Evolutionary conservation across 306 rosid species (phyloP), one percentile per base, ranked within the genome.

Genomic region (Dicorynia guianensis): DNA sequence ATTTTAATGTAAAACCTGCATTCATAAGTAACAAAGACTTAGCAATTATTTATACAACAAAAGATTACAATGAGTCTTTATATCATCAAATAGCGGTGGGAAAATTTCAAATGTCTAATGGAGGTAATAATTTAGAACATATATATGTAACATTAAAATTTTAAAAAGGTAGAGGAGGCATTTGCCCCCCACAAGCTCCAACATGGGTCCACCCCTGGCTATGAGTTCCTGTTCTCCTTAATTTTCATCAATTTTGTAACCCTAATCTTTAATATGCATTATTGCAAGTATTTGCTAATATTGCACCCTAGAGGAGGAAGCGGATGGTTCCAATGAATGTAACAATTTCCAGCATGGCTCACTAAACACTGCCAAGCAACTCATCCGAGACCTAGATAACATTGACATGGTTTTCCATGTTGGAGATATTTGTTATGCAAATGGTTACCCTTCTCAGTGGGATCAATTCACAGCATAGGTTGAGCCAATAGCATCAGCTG

Each of bases 361-460:
- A 64, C 89, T 87, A 35, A 93, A 91, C 79, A 88, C 98, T 34
- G 89, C 98, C 10, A 56, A 65, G 62, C 88, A 87, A 76, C 94
- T 93, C 73, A 76, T 91, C 60, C 30, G 2, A 25, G 30, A 25
- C 83, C 52, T 91, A 46, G 79, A 88, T 48, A 85, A 91, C 81
- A 84, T 79, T 33, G 98, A 93, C 80, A 69, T 93, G 11, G 88
- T 91, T 75, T 89, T 93, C 76, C 98, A 89, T 81, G 89, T 91
- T 79, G 98, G 98, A 79, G 98, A 93, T 83, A 81, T 93, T 47
- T 58, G 88, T 78, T 93, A 91, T 71, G 97, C 98, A 69, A 93
- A 87, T 81, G 98, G 98, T 39, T 91, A 93, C 72, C 64, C 91
- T 81, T 89, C 97, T 33, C 98, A 91, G 77, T 93, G 98, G 98